Conservation (phyloP, 2,329 filamentous ascomycete species). For the Fusarium papillatum region DNA sequence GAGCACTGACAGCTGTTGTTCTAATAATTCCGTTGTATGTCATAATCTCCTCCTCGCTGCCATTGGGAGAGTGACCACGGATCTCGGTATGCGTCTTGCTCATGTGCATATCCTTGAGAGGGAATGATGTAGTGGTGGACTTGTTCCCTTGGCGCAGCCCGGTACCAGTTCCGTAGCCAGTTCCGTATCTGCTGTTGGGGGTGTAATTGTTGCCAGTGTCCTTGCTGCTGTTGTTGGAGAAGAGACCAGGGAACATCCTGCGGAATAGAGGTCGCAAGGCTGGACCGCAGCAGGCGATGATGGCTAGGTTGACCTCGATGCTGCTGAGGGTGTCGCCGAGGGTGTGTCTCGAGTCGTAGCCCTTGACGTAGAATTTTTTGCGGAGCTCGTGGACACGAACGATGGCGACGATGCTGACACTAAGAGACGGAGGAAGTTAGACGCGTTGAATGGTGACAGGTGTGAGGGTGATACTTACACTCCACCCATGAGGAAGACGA, state of each 20-base stretch:
- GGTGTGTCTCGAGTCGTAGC: slow-evolving; percentile 42
- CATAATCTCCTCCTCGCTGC: slow-evolving; percentile 42
- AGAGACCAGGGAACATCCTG: slow-evolving; percentile 38
- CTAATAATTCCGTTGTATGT: slow-evolving; percentile 40
- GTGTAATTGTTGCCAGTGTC: slow-evolving; percentile 20
- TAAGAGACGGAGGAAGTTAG: slow-evolving; percentile 5
- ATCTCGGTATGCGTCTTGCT: slow-evolving; percentile 34
- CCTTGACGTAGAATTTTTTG: slow-evolving; percentile 30
- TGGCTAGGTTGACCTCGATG: slow-evolving; percentile 53
- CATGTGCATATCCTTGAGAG: slow-evolving; percentile 33
- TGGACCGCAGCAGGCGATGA: slow-evolving; percentile 53
- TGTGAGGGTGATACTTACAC: slow-evolving; percentile 46
- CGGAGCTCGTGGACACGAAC: slow-evolving; percentile 46
- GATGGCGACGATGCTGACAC: slow-evolving; percentile 49
- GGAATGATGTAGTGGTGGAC: neutral
- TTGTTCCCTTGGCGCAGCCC: slow-evolving; percentile 7
- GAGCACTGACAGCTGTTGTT: slow-evolving; percentile 30
- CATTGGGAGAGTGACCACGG: slow-evolving; percentile 35
- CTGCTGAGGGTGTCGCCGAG: slow-evolving; percentile 49
- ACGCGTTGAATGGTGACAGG: neutral
- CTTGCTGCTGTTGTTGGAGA: slow-evolving; percentile 30
- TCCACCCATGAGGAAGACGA: slow-evolving; percentile 55
- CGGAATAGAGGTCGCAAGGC: slow-evolving; percentile 36
- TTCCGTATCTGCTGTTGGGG: slow-evolving; percentile 17
- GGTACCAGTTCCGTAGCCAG: slow-evolving; percentile 19